Evolutionary conservation across 2,329 filamentous ascomycete genomes (phyloP), one percentile per base, ranked within the genome.

Genomic region (Colletotrichum sp.): DNA sequence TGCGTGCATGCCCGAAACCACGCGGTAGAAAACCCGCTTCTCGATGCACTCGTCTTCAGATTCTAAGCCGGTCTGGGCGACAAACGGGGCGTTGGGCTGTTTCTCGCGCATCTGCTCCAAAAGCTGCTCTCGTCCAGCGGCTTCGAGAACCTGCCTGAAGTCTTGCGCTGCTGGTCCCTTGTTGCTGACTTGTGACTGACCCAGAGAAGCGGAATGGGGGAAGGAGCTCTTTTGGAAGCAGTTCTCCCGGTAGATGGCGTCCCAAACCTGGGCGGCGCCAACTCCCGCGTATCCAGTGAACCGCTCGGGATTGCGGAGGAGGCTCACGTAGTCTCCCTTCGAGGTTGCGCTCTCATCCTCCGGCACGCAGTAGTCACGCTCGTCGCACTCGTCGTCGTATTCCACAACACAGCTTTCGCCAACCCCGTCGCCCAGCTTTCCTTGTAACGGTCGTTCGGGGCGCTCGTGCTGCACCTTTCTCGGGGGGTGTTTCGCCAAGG

Each of bases 371-470:
- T 98, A 99, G 83, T 99, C 97, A 78, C 97, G 92, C 79, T 98
- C 94, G 86, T 98, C 96, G 85, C 96, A 98, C 85, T 98, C 96
- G 81, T 98, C 96, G 81, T 98, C 96, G 82, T 98, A 98, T 86
- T 99, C 97, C 22, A 98, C 93, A 61, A 99, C 96, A 83, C 97
- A 99, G 84, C 95, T 98, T 87, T 99, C 97, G 68, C 95, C 96
- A 0, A 98, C 96, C 71, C 93, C 88, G 67, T 96, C 95, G 62
- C 97, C 97, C 10, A 99, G 86, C 80, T 93, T 90, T 18, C 96
- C 96, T 79, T 95, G 92, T 8, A 98, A 87, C 25, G 97, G 97
- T 72, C 91, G 90, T 79, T 94, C 86, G 5, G 92, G 93, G 65
- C 93, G 88, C 82, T 96, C 93, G 16, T 70, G 64, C 81, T 96